Conservation (phyloP, 352 stramenopile species). For the Hyaloperonospora brassicae region DNA sequence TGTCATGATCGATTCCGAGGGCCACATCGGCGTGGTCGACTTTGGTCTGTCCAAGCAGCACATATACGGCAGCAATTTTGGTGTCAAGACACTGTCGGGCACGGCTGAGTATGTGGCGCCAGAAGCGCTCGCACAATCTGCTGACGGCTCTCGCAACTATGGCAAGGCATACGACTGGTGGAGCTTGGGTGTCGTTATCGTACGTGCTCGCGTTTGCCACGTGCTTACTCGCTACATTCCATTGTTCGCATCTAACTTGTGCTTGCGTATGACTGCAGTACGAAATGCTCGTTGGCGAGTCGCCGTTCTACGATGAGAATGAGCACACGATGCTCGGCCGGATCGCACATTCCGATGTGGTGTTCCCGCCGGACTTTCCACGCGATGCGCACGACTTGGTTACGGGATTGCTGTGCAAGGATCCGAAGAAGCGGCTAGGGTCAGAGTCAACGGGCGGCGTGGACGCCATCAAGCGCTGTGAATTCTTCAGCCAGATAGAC, state of each 20-base stretch:
- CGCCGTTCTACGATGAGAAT: constrained; percentile 85
- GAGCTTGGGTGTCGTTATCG: constrained; percentile 80
- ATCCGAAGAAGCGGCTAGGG: constrained; percentile 58
- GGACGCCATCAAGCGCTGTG: constrained; percentile 59
- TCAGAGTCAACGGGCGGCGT: constrained; percentile 60
- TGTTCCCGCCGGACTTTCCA: constrained; percentile 73
- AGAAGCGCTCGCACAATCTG: constrained; percentile 73
- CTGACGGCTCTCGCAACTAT: constrained; percentile 75
- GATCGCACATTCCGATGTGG: constrained; percentile 69
- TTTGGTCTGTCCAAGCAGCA: constrained; percentile 86
- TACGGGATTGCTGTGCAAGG: constrained; percentile 62
- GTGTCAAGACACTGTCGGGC: constrained; percentile 79
- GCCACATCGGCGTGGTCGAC: constrained; percentile 84
- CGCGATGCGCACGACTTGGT: constrained; percentile 69
- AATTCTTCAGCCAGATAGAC: constrained; percentile 69
- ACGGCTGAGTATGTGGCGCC: constrained; percentile 84
- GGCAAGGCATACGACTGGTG: constrained; percentile 87
- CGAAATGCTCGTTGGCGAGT: constrained; percentile 82
- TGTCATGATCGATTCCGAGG: constrained; percentile 85
- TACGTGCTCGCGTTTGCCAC: constrained; percentile 30
- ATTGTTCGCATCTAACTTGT: constrained; percentile 10
- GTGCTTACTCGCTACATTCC: background rate
- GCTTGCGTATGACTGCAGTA: constrained; percentile 41
- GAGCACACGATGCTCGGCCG: constrained; percentile 83
- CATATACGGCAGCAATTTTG: constrained; percentile 79